phyloP scores from a whole-genome alignment of 345 rosid genomes.

The Corchorus olitorius region DNA sequence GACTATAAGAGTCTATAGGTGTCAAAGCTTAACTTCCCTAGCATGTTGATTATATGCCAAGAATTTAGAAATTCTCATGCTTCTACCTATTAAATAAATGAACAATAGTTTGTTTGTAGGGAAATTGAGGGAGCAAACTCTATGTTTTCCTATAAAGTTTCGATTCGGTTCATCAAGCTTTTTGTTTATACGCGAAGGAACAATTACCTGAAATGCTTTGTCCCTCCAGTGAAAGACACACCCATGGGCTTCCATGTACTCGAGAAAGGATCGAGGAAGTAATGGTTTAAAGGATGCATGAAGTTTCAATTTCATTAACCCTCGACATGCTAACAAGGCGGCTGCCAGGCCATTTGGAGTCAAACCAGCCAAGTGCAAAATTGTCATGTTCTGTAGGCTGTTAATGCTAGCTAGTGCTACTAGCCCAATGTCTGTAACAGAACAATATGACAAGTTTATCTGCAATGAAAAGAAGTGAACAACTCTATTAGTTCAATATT shows the following conservation, averaged over 20 bases:
- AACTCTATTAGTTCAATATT: background rate
- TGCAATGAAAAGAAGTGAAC: slow-evolving; percentile 22
- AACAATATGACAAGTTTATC: slow-evolving; percentile 50
- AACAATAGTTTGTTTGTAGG: background rate
- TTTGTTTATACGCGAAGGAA: background rate
- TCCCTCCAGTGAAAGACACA: slow-evolving; percentile 47
- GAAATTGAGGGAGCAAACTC: background rate
- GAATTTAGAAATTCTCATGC: slow-evolving; percentile 6
- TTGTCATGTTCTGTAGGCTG: slow-evolving; percentile 42
- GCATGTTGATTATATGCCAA: slow-evolving; percentile 3
- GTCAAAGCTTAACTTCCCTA: background rate
- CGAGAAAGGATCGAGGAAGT: slow-evolving; percentile 34
- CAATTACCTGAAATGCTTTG: slow-evolving; percentile 37
- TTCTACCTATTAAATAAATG: background rate
- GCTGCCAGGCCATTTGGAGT: slow-evolving; percentile 52
- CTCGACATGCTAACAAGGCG: slow-evolving; percentile 44
- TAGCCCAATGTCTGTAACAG: slow-evolving; percentile 48
- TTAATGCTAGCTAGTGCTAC: slow-evolving; percentile 39
- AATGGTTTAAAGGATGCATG: slow-evolving; percentile 38
- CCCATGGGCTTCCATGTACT: slow-evolving; percentile 41
- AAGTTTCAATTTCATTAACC: slow-evolving; percentile 46
- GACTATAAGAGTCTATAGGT: background rate
- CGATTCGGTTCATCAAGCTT: background rate
- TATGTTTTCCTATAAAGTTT: background rate
- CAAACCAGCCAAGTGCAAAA: slow-evolving; percentile 38